Evolutionary conservation across 257 asterid genomes (phyloP).

Genomic region (Verbena officinalis): DNA sequence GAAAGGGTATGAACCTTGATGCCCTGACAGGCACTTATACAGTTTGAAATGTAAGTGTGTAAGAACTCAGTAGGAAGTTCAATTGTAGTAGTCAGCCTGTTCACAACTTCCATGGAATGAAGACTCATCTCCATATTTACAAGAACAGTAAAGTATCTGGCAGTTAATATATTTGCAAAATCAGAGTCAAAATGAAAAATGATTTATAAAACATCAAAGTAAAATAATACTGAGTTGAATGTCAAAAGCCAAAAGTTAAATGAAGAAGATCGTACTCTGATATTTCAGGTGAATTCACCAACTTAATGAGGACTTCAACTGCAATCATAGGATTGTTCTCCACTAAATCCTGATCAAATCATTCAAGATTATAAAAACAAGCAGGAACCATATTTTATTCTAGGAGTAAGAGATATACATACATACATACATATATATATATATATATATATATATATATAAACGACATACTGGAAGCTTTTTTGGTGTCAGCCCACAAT

Average conservation of each 20-base stretch:
- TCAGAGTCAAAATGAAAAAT: slow-evolving; percentile 19
- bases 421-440: neutral
- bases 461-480: slow-evolving; percentile 84
- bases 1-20: slow-evolving; percentile 67
- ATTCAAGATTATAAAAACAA: slow-evolving; percentile 23
- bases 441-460: neutral
- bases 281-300: slow-evolving; percentile 94
- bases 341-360: slow-evolving; percentile 73
- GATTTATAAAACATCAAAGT: neutral
- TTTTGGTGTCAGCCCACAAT: slow-evolving; percentile 93
- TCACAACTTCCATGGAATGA: slow-evolving; percentile 99
- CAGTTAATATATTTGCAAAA: slow-evolving; percentile 16
- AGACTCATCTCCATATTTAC: slow-evolving; percentile 99
- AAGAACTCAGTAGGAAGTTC: slow-evolving; percentile 95
- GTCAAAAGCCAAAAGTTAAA: slow-evolving; percentile 27
- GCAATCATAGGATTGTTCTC: slow-evolving; percentile 98
- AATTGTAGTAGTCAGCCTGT: slow-evolving; percentile 94
- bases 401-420: slow-evolving; percentile 11
- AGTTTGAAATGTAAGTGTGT: slow-evolving; percentile 90
- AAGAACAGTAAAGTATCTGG: slow-evolving; percentile 95
- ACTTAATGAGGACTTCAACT: slow-evolving; percentile 86
- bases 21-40: slow-evolving; percentile 92
- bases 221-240: neutral
- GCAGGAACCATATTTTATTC: slow-evolving; percentile 21
- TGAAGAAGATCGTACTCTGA: slow-evolving; percentile 63